These are phyloP conservation scores for Yarrowia sp. DNA, from an alignment of 805 yeast species.

Conservation along the genomic window DNA sequence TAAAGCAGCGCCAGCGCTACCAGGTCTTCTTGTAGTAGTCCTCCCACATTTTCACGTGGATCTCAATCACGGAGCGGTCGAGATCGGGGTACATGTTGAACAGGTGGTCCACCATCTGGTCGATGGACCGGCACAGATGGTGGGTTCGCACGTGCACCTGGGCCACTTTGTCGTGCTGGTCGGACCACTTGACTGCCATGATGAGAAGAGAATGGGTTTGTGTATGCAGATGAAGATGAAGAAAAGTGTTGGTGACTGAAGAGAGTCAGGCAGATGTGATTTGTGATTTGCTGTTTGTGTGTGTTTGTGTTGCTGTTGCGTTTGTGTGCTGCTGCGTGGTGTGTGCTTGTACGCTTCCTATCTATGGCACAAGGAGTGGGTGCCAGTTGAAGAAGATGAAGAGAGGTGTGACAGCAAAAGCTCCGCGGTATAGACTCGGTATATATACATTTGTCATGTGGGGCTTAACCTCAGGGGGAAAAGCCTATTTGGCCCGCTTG, in stretches of 20 bases:
- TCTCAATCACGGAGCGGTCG: slow-evolving; percentile 16
- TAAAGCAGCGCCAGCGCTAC: slow-evolving; percentile 6
- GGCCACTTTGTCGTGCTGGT: slow-evolving; percentile 22
- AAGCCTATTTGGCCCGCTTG: neutral
- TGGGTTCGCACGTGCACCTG: slow-evolving; percentile 22
- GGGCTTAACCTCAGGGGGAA: slow-evolving; percentile 23
- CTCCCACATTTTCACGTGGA: slow-evolving; percentile 21
- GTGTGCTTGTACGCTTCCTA: too few species aligned
- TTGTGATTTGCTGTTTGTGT: too few species aligned
- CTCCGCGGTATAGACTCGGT: neutral
- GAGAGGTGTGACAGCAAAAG: too few species aligned
- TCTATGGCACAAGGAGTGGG: slow-evolving; percentile 16
- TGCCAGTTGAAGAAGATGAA: neutral
- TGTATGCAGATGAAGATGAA: too few species aligned
- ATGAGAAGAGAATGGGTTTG: neutral
- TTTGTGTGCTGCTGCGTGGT: too few species aligned
- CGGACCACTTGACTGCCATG: slow-evolving; percentile 18
- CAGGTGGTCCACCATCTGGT: slow-evolving; percentile 23
- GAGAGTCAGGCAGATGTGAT: neutral
- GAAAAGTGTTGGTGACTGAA: neutral
- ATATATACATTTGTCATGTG: slow-evolving; percentile 10
- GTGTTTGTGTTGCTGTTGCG: too few species aligned
- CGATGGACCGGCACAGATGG: slow-evolving; percentile 16
- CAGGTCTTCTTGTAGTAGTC: slow-evolving; percentile 15
- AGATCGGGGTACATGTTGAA: slow-evolving; percentile 25